Evolutionary conservation across 2,329 filamentous ascomycete species (phyloP), one percentile per base, ranked within the genome.

Genomic region (Fusarium subtropicale): DNA sequence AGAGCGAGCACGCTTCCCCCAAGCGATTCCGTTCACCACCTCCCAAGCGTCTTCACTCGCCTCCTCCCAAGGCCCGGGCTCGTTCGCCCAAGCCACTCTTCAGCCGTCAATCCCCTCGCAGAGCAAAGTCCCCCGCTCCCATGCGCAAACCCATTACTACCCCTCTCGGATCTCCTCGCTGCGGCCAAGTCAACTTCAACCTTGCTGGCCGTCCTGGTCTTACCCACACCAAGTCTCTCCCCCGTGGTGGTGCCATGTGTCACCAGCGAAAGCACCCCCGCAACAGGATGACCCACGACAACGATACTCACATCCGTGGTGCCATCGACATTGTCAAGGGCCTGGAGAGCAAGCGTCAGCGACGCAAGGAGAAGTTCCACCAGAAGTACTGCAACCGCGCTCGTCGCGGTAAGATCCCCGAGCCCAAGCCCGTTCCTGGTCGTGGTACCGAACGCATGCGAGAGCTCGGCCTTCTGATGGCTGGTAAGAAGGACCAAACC

Each of bases 271-370:
- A 84, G 74, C 79, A 85, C 66, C 74, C 76, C 68, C 79, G 83
- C 54, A 75, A 81, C 55, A 80, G 81, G 60, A 62, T 69, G 18
- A 60, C 68, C 10, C 66, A 74, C 33, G 72, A 77, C 8, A 75
- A 76, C 50, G 86, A 90, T 52, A 82, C 88, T 42, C 93, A 96
- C 68, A 87, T 93, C 12, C 92, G 96, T 67, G 93, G 94, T n/a
- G 94, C 96, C 36, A 97, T 99, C 71, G 96, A 98, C 79, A 99
- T 97, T 66, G 92, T 97, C 80, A 97, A 97, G 79, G 96, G 96
- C 11, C 87, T 99, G 2, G 96, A 99, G 82, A 91, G 92, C 80
- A 98, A 97, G 83, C 91, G 94, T 28, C 92, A 96, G 82, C 90
- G 96, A 69, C 92, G 96, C 73, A 94, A 92, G 81, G 94, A 98